Evolutionary conservation across 192 early-diverging fungal genomes (phyloP).

Genomic region (Paraglomus brasilianum): DNA sequence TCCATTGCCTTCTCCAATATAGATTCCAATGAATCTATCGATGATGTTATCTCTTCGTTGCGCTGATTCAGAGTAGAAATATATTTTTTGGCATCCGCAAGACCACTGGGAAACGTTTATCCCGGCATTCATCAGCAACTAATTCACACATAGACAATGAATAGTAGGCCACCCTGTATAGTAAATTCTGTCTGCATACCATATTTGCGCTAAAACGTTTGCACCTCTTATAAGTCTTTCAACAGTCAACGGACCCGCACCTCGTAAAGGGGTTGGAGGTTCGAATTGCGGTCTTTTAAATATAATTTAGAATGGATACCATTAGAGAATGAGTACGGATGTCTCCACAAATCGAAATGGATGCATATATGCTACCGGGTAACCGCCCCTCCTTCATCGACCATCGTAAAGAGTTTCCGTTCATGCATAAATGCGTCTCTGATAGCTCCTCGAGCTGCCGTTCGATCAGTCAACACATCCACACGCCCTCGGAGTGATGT

Average conservation of each 20-base stretch:
- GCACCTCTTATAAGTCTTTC: slow-evolving; percentile 29
- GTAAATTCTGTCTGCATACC: neutral
- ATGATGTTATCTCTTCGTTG: slow-evolving; percentile 30
- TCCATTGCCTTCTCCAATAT: slow-evolving; percentile 23
- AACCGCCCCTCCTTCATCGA: neutral
- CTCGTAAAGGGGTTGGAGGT: slow-evolving; percentile 27
- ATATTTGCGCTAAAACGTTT: slow-evolving; percentile 28
- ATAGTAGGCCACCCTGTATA: no score
- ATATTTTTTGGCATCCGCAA: slow-evolving; percentile 6
- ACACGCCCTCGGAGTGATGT: neutral
- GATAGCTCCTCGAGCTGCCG: neutral
- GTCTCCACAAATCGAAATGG: no score
- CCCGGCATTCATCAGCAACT: no score
- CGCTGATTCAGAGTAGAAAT: slow-evolving; percentile 12
- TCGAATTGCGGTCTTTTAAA: slow-evolving; percentile 9
- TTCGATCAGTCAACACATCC: neutral
- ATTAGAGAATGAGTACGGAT: no score
- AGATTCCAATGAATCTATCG: slow-evolving; percentile 30
- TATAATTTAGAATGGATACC: no score
- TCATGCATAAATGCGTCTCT: slow-evolving; percentile 28
- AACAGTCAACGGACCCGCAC: slow-evolving; percentile 18
- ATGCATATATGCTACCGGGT: no score
- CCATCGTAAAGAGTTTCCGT: slow-evolving; percentile 22
- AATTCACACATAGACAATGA: no score
- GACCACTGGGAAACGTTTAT: slow-evolving; percentile 3